These are phyloP conservation scores for Globisporangium heterothallicum DNA, from an alignment of 352 stramenopile genomes.

Conservation along the genomic window DNA sequence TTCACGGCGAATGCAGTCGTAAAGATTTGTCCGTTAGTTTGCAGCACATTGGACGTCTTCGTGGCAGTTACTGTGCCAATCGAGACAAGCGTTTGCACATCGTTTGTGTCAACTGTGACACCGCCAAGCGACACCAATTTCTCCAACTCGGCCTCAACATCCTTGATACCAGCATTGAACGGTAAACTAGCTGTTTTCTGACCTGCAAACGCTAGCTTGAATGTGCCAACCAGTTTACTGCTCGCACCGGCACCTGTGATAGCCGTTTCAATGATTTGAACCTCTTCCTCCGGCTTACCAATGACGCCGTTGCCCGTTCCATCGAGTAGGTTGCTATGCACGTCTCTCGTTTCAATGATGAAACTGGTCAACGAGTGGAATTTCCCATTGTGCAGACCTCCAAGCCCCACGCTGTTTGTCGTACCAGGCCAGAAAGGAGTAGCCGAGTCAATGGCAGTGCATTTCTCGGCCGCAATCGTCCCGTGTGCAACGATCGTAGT, in stretches of 20 bases:
- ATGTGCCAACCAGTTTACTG: conserved; percentile 55
- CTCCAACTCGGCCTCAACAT: conserved; percentile 75
- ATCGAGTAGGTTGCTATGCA: conserved; percentile 88
- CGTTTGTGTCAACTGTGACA: conserved; percentile 87
- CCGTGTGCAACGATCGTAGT: conserved; percentile 50
- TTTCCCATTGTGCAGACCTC: conserved; percentile 56
- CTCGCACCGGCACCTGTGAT: conserved; percentile 24
- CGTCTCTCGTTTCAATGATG: conserved; percentile 90
- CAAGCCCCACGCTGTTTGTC: conserved; percentile 43
- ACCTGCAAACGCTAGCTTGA: conserved; percentile 66
- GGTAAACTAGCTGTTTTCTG: conserved; percentile 49
- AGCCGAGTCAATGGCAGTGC: conserved; percentile 54
- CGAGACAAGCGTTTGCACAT: conserved; percentile 60
- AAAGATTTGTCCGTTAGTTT: conserved; percentile 46
- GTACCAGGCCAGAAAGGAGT: conserved; percentile 58
- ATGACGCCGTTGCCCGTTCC: conserved; percentile 58
- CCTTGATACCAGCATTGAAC: conserved; percentile 75
- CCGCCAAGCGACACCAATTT: conserved; percentile 75
- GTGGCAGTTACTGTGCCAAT: conserved; percentile 59
- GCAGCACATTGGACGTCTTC: conserved; percentile 73
- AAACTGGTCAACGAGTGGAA: conserved; percentile 80
- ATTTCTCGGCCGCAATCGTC: conserved; percentile 48
- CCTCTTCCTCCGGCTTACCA: conserved; percentile 65
- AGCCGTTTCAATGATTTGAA: conserved; percentile 90
- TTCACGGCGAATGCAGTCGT: conserved; percentile 58